Conservation (phyloP, 257 asterid species). For the Solanum appendiculatum region DNA sequence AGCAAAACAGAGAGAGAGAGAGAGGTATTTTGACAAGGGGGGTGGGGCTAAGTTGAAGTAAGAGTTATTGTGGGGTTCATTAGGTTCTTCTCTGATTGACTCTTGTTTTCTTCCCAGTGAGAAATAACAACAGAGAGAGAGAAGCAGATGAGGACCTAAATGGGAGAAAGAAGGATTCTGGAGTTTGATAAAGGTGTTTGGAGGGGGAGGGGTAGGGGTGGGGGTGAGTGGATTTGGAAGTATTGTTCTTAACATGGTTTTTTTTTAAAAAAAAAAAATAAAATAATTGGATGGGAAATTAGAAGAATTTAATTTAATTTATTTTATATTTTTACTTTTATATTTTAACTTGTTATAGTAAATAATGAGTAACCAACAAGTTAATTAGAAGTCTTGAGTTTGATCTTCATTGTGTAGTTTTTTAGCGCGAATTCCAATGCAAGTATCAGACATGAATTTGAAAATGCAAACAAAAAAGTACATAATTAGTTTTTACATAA, state of each 20-base stretch:
- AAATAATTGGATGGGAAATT: too few relatives aligned
- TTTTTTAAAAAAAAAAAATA: not conserved
- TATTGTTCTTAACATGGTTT: not conserved
- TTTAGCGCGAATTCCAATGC: too few relatives aligned
- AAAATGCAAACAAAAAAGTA: too few relatives aligned
- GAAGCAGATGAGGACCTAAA: not conserved
- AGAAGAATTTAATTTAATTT: not conserved
- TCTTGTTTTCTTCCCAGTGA: conserved; percentile 17
- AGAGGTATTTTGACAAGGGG: not conserved
- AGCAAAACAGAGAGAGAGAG: not conserved
- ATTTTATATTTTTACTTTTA: not conserved
- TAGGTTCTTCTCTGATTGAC: conserved; percentile 21
- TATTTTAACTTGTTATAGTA: not conserved
- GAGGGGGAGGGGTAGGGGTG: not conserved
- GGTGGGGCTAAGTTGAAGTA: conserved; percentile 23
- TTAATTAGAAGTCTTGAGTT: not conserved
- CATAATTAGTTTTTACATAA: too few relatives aligned
- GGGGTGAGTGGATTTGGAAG: not conserved
- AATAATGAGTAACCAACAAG: not conserved
- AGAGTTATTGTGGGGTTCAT: conserved; percentile 23
- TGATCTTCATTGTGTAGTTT: not conserved
- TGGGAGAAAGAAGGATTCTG: not conserved
- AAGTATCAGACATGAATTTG: too few relatives aligned
- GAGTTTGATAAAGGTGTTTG: not conserved
- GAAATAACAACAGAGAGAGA: not conserved